Evolutionary conservation across 108 stramenopile genomes (phyloP), one percentile per base, ranked within the genome.

Genomic region (Stephanodiscus minutulus): DNA sequence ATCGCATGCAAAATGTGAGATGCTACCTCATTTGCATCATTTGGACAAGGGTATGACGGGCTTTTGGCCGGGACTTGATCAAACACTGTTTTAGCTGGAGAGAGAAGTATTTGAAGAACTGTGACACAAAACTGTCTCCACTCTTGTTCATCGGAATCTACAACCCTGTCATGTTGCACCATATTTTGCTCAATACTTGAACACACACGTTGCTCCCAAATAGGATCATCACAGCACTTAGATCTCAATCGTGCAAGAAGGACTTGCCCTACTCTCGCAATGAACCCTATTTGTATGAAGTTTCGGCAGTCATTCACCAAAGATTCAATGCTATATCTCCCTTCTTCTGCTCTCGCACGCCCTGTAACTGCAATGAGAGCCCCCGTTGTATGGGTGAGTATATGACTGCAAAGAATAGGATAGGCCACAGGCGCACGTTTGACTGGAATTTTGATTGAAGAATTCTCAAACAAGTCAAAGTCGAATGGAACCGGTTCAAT

Each of bases 341-440:
- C 86, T 83, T 57, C 79, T 54, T 73, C 73, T 50, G 87, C 85
- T 70, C 88, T 74, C 6, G 82, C 89, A 41, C 83, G 66, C n/a
- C 93, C 93, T 33, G 85, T 82, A 7, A 86, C 73, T 24, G 91
- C 91, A 71, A 87, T 83, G 29, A 94, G 85, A 6, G 91, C 88
- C 49, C 85, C 85, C 28, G 83, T 82, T 25, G 87, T 87, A 75
- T 94, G 93, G 0, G 93, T 92, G 35, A 94, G 83, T 52, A 94
- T 71, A 62, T 94, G 82, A 21, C 91, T 82, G 44, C 74, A 72
- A 13, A 94, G 83, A 33, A 94, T 72, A 12, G 93, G 93, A 70
- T 82, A 94, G 5, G 76, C 87, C 43, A 94, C 81, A 13, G 91
- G 93, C 2, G 87, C 85, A 28, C 93, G 68, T 61, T 76, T 71